Base-by-base conservation (phyloP, 805 yeast genomes). In the Zygotorulaspora danielsina region DNA sequence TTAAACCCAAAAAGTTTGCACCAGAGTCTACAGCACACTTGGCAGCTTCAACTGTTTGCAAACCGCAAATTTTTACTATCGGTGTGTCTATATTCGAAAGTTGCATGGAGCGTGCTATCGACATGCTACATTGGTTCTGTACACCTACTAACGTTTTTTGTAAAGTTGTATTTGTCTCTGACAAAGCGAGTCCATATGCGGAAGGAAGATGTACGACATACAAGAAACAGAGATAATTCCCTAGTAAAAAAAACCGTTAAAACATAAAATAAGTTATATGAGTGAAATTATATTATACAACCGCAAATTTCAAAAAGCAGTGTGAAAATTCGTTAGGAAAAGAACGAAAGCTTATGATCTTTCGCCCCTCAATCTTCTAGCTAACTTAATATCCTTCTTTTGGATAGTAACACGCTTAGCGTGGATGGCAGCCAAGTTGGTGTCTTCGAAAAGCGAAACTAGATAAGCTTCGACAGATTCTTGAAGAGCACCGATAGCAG, bases 381-480 rank as follows among this genome's bases (percentile, higher is more conserved):
- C 98, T 65, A 90, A 78, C 66, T 89, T 96, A 67, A 90, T 86
- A 70, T 90, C 98, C 75, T 89, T 89, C 86, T 88, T 90, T 78
- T 87, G 96, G 64, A 90, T 87, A 52, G 98, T 90, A 57, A 90
- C 97, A 74, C 98, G 84, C 81, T 93, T 90, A 62, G 97, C 98
- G 72, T 90, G 98, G 56, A 88, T 86, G 52, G 97, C 97, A 74
- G 97, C 93, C 75, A 90, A 78, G 76, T 89, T 90, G 53, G 97
- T 93, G 70, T 93, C 97, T 76, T 90, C 97, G 57, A 90, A 93
- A 62, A 90, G 72, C 46, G 96, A 86, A 39, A 90, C 96, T 59
- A 93, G 76, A 78, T 88, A 93, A 62, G 97, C 97, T 76, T 90
- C 98, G 49, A 90, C 96, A 49, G 97, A 89, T 73, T 93, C 98